phyloP scores from a whole-genome alignment of 139 green algal species.

The Nannochloris sp. region DNA sequence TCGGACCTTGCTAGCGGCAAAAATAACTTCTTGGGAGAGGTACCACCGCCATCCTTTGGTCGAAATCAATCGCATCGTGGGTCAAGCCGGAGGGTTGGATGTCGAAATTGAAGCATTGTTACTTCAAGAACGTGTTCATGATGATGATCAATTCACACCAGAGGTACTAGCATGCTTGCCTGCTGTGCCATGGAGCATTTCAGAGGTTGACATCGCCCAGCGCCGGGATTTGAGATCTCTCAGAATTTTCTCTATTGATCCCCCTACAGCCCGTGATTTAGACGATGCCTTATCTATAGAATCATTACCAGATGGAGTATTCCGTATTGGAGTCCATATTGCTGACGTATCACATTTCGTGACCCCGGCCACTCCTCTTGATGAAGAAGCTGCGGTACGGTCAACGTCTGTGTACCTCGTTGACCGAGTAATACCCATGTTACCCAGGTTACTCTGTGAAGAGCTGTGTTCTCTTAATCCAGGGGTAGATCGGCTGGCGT shows the following conservation, averaged over 20 bases:
- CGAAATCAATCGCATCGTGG: constrained; percentile 41
- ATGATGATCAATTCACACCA: constrained; percentile 6
- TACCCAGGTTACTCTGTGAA: constrained; percentile 79
- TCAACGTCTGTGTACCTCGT: constrained; percentile 58
- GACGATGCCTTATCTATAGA: constrained; percentile 77
- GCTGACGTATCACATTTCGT: constrained; percentile 84
- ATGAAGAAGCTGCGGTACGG: constrained; percentile 57
- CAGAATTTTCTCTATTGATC: constrained; percentile 80
- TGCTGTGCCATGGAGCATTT: constrained; percentile 61
- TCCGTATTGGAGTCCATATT: constrained; percentile 81
- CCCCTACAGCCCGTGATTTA: constrained; percentile 69
- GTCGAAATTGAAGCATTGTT: constrained; percentile 27
- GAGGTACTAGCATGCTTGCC: constrained; percentile 74
- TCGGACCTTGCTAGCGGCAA: constrained; percentile 28
- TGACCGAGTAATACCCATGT: constrained; percentile 75
- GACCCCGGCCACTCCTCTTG: constrained; percentile 54
- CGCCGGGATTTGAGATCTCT: constrained; percentile 66
- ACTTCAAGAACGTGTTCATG: constrained; percentile 15
- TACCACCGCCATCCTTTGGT: constrained; percentile 8
- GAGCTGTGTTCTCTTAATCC: constrained; percentile 79
- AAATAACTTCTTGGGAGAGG: constrained; percentile 24
- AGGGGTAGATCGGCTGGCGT: constrained; percentile 70
- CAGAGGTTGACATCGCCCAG: constrained; percentile 42
- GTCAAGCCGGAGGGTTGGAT: constrained; percentile 37
- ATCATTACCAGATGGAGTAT: constrained; percentile 20